These are phyloP conservation scores for Blastocystis hominis DNA, from an alignment of 352 stramenopile genomes.

Conservation along the genomic window DNA sequence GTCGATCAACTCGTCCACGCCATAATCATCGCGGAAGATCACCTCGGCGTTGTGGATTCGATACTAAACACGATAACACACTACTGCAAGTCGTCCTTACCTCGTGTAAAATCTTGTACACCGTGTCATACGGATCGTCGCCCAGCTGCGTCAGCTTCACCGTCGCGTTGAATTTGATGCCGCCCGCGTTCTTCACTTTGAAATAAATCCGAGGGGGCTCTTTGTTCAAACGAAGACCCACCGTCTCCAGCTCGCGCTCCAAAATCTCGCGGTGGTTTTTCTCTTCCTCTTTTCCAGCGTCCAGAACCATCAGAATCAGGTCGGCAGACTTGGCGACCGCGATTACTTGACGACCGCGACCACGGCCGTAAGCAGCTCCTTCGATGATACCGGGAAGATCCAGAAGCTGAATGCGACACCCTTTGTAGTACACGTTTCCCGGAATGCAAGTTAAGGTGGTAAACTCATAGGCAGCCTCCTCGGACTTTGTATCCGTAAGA, in stretches of 20 bases:
- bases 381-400: constrained; percentile 92
- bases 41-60: constrained; percentile 93
- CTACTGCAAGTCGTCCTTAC: constrained; percentile 2
- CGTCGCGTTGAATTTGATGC: constrained; percentile 87
- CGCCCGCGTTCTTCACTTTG: constrained; percentile 81
- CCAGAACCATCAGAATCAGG: constrained; percentile 93
- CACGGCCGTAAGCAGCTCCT: constrained; percentile 89
- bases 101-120: constrained; percentile 65
- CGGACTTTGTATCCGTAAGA: constrained; percentile 86
- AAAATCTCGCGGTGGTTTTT: constrained; percentile 94
- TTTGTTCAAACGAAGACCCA: constrained; percentile 92
- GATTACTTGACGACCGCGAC: constrained; percentile 89
- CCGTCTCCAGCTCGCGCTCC: constrained; percentile 91
- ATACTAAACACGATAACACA: constrained; percentile 77
- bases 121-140: constrained; percentile 63
- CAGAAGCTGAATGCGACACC: constrained; percentile 74
- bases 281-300: constrained; percentile 85
- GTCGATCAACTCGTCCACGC: constrained; percentile 93
- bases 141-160: constrained; percentile 82
- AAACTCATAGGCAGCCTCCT: constrained; percentile 93
- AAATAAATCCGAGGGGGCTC: constrained; percentile 89
- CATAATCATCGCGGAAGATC: constrained; percentile 88
- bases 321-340: constrained; percentile 89
- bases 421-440: constrained; percentile 88
- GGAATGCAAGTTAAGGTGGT: constrained; percentile 96